phyloP scores from a whole-genome alignment of 805 yeast species.

The Sugiyamaella chiloensis region DNA sequence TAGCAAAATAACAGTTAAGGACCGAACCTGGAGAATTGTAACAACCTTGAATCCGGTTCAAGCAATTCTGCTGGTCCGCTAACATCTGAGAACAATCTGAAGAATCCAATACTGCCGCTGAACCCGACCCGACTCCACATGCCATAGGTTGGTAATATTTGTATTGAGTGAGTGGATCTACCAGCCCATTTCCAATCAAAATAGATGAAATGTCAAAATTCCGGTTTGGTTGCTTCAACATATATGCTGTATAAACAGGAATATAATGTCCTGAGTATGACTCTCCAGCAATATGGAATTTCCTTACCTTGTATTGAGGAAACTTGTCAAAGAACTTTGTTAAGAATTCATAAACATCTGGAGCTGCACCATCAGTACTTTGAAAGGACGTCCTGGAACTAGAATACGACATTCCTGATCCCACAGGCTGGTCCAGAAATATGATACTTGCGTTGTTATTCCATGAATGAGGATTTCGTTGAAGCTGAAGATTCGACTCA shows the following conservation, averaged over 20 bases:
- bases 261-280: slow-evolving; percentile 95
- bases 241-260: slow-evolving; percentile 72
- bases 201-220: slow-evolving; percentile 73
- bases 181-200: slow-evolving; percentile 89
- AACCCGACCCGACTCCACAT: slow-evolving; percentile 87
- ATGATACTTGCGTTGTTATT: slow-evolving; percentile 88
- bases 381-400: slow-evolving; percentile 55
- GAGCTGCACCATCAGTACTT: slow-evolving; percentile 78
- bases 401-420: slow-evolving; percentile 93
- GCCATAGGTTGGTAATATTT: slow-evolving; percentile 90
- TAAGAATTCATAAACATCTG: slow-evolving; percentile 85
- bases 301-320: slow-evolving; percentile 61
- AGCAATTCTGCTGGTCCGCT: slow-evolving; percentile 70
- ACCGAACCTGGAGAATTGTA: slow-evolving; percentile 67
- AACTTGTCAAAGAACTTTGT: slow-evolving; percentile 83
- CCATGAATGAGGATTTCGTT: slow-evolving; percentile 87
- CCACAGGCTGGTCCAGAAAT: slow-evolving; percentile 92
- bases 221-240: slow-evolving; percentile 53
- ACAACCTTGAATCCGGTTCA: slow-evolving; percentile 70
- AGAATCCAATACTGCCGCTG: slow-evolving; percentile 68
- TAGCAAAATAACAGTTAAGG: slow-evolving; percentile 91
- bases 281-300: slow-evolving; percentile 91
- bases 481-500: slow-evolving; percentile 62
- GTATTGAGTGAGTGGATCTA: slow-evolving; percentile 80
- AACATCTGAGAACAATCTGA: slow-evolving; percentile 75